Evolutionary conservation across 805 yeast genomes (phyloP).

Genomic region (Saccharomycopsis oosterbeekiorum): DNA sequence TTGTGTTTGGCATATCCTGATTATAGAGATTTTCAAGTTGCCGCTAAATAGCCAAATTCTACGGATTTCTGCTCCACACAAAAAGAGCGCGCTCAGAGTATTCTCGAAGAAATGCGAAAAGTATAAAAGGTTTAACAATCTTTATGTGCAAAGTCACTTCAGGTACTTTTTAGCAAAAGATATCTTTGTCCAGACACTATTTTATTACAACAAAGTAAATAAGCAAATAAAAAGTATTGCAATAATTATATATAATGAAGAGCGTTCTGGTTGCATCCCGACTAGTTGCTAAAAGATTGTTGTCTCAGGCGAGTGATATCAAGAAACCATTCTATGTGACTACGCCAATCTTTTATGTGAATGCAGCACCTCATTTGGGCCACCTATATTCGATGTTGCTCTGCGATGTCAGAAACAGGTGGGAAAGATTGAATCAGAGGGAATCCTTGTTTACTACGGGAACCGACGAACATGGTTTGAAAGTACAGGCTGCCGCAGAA

Average conservation of each 20-base stretch:
- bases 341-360: constrained; percentile 93
- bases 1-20: too few relatives aligned
- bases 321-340: constrained; percentile 42
- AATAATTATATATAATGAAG: not conserved
- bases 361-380: constrained; percentile 92
- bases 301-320: not conserved
- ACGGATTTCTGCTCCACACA: too few relatives aligned
- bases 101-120: not conserved
- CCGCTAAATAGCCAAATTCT: too few relatives aligned
- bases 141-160: too few relatives aligned
- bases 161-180: too few relatives aligned
- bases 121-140: not conserved
- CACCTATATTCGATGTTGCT: constrained; percentile 83
- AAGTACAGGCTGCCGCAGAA: constrained; percentile 80
- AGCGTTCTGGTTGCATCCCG: not conserved
- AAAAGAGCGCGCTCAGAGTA: not conserved
- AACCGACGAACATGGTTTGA: constrained; percentile 94
- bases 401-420: constrained; percentile 69
- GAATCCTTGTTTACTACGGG: constrained; percentile 69
- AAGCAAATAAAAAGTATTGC: too few relatives aligned
- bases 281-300: not conserved
- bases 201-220: too few relatives aligned
- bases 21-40: too few relatives aligned
- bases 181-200: too few relatives aligned
- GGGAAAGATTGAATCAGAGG: constrained; percentile 44